These are phyloP conservation scores for Nephelium lappaceum DNA, from an alignment of 345 rosid species.

Conservation along the genomic window DNA sequence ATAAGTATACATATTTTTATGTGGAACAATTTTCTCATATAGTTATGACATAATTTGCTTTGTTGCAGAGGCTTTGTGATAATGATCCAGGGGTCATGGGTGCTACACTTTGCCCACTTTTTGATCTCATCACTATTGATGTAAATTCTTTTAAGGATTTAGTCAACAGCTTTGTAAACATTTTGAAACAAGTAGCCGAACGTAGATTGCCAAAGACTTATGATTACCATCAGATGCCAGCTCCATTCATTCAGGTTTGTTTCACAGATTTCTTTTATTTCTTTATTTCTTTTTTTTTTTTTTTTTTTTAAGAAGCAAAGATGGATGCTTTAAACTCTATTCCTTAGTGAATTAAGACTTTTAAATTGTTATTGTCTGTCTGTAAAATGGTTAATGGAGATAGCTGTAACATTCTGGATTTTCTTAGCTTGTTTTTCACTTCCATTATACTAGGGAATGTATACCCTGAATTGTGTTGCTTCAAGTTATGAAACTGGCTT, in stretches of 20 bases:
- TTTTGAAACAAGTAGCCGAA: conserved; percentile 94
- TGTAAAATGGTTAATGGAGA: neutral
- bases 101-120: conserved; percentile 92
- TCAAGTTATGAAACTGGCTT: neutral
- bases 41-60: conserved; percentile 18
- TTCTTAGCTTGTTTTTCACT: neutral
- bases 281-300: no score
- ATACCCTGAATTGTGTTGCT: neutral
- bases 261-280: conserved; percentile 11
- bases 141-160: conserved; percentile 79
- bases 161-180: conserved; percentile 87
- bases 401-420: neutral
- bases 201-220: conserved; percentile 87
- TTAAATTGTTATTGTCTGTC: neutral
- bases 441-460: neutral
- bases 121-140: conserved; percentile 78
- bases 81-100: conserved; percentile 99
- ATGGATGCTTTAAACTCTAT: neutral
- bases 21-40: neutral
- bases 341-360: neutral
- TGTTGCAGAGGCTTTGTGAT: conserved; percentile 75
- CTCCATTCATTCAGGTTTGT: conserved; percentile 93
- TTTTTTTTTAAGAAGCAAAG: neutral
- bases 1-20: neutral
- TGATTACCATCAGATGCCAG: conserved; percentile 99